A percentile compares a stretch with the other conserved stretches of the same genome.
Conservation (phyloP, 208 protist genomes). For the Crithidia expoeki region DNA sequence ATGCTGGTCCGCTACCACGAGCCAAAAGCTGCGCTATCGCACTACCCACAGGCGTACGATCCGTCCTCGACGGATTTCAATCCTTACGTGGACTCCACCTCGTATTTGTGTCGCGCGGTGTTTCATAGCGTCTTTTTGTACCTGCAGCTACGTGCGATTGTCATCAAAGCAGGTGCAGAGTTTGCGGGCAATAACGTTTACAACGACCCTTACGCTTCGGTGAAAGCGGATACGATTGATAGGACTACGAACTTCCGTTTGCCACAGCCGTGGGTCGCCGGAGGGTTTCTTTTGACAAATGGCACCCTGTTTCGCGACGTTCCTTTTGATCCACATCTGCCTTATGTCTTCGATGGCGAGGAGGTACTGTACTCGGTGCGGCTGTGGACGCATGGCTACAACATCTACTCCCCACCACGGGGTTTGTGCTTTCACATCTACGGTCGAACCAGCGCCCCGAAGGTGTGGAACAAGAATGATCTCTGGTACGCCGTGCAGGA, state of each 20-base stretch:
- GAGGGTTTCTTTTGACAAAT: constrained; percentile 70
- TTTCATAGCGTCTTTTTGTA: constrained; percentile 53
- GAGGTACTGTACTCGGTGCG: constrained; percentile 86
- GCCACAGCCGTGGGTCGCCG: constrained; percentile 84
- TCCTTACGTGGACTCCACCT: constrained; percentile 35
- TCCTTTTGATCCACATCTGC: constrained; percentile 94
- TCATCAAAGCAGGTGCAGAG: constrained; percentile 4
- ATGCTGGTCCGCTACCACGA: constrained; percentile 44
- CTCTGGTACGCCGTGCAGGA: constrained; percentile 39
- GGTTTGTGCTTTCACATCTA: constrained; percentile 89
- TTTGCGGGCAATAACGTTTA: constrained; percentile 48
- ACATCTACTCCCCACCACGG: constrained; percentile 79
- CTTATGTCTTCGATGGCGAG: constrained; percentile 94
- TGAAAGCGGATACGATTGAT: constrained; percentile 10
- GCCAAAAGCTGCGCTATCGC: constrained; percentile 66
- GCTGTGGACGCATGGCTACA: constrained; percentile 92
- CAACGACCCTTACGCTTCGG: constrained; percentile 41
- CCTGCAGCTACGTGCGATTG: constrained; percentile 43
- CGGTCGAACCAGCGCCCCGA: constrained; percentile 50
- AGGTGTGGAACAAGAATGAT: constrained; percentile 47
- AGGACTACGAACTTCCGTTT: constrained; percentile 28
- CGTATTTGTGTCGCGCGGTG: constrained; percentile 65
- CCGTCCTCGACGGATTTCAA: background rate
- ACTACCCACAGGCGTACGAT: constrained; percentile 70
- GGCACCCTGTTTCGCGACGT: constrained; percentile 72